A percentile compares a stretch with the other conserved stretches of the same genome.
phyloP scores from a whole-genome alignment of 176 grass and related monocot species.

The Dendrocalamus sinicus region DNA sequence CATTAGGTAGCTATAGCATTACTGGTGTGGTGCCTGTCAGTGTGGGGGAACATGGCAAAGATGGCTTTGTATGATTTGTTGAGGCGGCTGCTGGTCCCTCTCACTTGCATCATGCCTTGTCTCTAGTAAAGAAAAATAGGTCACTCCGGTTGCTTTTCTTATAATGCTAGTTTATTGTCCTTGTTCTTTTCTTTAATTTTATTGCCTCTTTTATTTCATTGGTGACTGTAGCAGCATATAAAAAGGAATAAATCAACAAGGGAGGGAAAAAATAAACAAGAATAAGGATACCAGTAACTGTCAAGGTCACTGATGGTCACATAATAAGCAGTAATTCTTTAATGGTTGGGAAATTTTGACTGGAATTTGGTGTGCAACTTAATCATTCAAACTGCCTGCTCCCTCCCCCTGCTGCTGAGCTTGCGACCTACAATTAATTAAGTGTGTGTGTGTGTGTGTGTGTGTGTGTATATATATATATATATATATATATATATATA shows the following conservation, averaged over 20 bases:
- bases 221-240: constrained; percentile 17
- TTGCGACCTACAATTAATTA: constrained; percentile 11
- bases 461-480: no score
- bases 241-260: not conserved
- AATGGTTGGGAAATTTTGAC: constrained; percentile 31
- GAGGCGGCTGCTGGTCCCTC: constrained; percentile 40
- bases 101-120: constrained; percentile 48
- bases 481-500: no score
- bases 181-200: constrained; percentile 19
- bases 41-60: constrained; percentile 32
- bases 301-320: constrained; percentile 45
- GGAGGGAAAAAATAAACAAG: constrained; percentile 15
- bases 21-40: constrained; percentile 33
- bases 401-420: constrained; percentile 19
- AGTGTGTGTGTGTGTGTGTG: not conserved
- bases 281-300: constrained; percentile 53
- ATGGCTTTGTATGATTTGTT: constrained; percentile 43
- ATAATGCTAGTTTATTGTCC: constrained; percentile 28
- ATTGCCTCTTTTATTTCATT: constrained; percentile 27
- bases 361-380: constrained; percentile 28
- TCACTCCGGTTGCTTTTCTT: constrained; percentile 56
- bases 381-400: constrained; percentile 45
- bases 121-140: constrained; percentile 54
- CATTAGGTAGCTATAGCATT: no score
- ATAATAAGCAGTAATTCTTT: constrained; percentile 36